Conservation (phyloP, 495 filamentous ascomycete genomes). For the Apodospora peruviana region DNA sequence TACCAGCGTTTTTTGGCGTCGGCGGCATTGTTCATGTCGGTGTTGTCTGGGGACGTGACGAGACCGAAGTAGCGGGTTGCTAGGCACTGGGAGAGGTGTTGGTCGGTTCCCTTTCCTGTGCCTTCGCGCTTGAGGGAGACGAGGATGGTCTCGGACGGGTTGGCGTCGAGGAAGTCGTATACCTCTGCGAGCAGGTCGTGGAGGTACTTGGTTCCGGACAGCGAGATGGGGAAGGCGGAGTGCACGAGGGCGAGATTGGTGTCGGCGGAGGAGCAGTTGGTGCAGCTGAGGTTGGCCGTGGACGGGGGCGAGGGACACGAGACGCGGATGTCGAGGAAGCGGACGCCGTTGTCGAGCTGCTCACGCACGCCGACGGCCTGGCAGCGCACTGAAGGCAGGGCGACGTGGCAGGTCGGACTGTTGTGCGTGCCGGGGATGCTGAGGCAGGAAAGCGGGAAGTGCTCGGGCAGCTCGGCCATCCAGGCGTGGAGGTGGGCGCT, state of each 20-base stretch:
- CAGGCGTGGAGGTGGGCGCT: slow-evolving; percentile 65
- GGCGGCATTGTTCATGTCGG: neutral
- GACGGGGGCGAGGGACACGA: slow-evolving; percentile 24
- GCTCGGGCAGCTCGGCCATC: slow-evolving; percentile 70
- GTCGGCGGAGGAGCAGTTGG: neutral
- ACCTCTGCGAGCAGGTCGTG: slow-evolving; percentile 62
- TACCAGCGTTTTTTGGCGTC: slow-evolving; percentile 59
- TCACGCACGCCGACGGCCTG: slow-evolving; percentile 70
- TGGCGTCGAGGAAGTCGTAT: slow-evolving; percentile 66
- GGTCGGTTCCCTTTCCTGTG: slow-evolving; percentile 70
- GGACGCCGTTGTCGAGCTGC: slow-evolving; percentile 85
- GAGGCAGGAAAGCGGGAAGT: slow-evolving; percentile 68
- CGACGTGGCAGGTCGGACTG: slow-evolving; percentile 72
- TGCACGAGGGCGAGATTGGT: slow-evolving; percentile 52
- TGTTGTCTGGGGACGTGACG: slow-evolving; percentile 30
- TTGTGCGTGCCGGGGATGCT: slow-evolving; percentile 97
- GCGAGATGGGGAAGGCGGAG: slow-evolving; percentile 41
- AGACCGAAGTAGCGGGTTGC: slow-evolving; percentile 58
- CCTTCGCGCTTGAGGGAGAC: slow-evolving; percentile 91
- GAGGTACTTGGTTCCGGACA: slow-evolving; percentile 60
- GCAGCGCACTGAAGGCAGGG: slow-evolving; percentile 89
- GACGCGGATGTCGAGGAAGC: slow-evolving; percentile 88
- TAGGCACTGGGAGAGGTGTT: slow-evolving; percentile 68
- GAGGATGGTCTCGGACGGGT: slow-evolving; percentile 78
- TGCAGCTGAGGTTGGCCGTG: slow-evolving; percentile 26